These are phyloP conservation scores for Pseudogymnoascus sp. DNA, from an alignment of 2,329 filamentous ascomycete genomes.

Conservation along the genomic window DNA sequence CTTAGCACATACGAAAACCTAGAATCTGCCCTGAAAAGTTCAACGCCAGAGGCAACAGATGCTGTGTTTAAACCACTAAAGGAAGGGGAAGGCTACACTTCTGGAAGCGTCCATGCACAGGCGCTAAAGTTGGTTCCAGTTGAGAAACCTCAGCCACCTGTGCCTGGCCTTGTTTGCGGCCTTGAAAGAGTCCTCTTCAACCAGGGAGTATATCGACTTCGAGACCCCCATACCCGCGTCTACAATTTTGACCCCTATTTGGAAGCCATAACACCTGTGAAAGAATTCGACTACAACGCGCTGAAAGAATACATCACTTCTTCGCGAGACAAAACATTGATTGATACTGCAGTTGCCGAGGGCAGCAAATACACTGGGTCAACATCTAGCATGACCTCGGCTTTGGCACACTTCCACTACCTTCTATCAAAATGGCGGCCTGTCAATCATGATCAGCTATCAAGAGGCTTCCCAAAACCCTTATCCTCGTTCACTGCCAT, in stretches of 20 bases:
- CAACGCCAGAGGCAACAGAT: background rate
- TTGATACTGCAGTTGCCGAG: slow-evolving; percentile 57
- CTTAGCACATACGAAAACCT: background rate
- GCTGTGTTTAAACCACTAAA: background rate
- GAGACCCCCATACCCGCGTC: slow-evolving; percentile 77
- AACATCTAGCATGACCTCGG: slow-evolving; percentile 90
- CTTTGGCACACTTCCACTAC: slow-evolving; percentile 85
- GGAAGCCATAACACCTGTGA: slow-evolving; percentile 82
- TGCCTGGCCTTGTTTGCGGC: slow-evolving; percentile 27
- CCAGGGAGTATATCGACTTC: slow-evolving; percentile 81
- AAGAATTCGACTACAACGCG: slow-evolving; percentile 85
- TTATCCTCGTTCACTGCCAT: slow-evolving; percentile 63
- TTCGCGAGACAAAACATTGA: slow-evolving; percentile 68
- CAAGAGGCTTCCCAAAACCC: slow-evolving; percentile 55
- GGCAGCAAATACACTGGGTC: slow-evolving; percentile 83
- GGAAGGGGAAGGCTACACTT: background rate
- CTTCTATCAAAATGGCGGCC: slow-evolving; percentile 76
- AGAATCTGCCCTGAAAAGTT: background rate
- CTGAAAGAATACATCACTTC: slow-evolving; percentile 86
- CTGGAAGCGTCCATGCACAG: slow-evolving; percentile 18
- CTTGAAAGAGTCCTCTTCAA: slow-evolving; percentile 72
- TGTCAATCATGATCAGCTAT: slow-evolving; percentile 59
- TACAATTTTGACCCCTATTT: slow-evolving; percentile 98
- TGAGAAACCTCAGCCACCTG: slow-evolving; percentile 22
- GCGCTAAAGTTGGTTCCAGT: slow-evolving; percentile 24